These are phyloP conservation scores for Magnusiomyces ingens DNA, from an alignment of 1,139 yeast genomes.

Conservation along the genomic window DNA sequence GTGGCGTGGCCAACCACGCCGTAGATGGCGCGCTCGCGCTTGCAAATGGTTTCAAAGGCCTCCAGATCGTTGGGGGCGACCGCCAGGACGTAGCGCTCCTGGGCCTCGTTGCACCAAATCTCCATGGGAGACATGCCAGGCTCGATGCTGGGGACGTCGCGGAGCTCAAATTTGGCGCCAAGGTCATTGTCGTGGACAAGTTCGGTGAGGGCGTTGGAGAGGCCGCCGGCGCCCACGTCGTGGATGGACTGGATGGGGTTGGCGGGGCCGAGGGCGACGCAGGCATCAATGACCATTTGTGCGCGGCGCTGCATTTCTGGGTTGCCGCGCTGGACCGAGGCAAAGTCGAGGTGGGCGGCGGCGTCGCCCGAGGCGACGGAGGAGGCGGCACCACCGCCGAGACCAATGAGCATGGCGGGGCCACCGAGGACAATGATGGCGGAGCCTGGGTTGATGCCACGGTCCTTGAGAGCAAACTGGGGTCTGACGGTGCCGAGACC, in stretches of 20 bases:
- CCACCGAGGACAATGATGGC: slow-evolving; percentile 94
- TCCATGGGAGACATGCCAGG: slow-evolving; percentile 99
- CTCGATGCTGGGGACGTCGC: slow-evolving; percentile 85
- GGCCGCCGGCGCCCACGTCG: slow-evolving; percentile 99
- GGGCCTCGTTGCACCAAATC: slow-evolving; percentile 99
- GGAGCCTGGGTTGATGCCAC: slow-evolving; percentile 86
- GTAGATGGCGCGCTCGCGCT: slow-evolving; percentile 92
- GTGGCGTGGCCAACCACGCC: slow-evolving; percentile 97
- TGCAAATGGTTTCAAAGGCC: slow-evolving; percentile 69
- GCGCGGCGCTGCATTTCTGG: slow-evolving; percentile 99
- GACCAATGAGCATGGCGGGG: slow-evolving; percentile 96
- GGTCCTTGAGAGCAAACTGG: slow-evolving; percentile 80
- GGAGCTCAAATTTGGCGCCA: slow-evolving; percentile 88
- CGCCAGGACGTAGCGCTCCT: slow-evolving; percentile 94
- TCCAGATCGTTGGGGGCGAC: slow-evolving; percentile 76
- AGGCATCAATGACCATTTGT: slow-evolving; percentile 93
- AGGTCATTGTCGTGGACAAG: slow-evolving; percentile 93
- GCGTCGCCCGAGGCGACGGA: slow-evolving; percentile 94
- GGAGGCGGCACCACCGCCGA: slow-evolving; percentile 99
- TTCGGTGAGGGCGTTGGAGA: slow-evolving; percentile 95
- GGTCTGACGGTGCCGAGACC: slow-evolving; percentile 98
- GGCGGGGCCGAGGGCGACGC: slow-evolving; percentile 71
- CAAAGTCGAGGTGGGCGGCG: slow-evolving; percentile 91
- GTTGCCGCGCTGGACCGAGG: slow-evolving; percentile 98
- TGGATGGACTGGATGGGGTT: slow-evolving; percentile 95